Evolutionary conservation across 2,329 filamentous ascomycete genomes (phyloP), one percentile per base, ranked within the genome.

Genomic region (Fonsecaea erecta): DNA sequence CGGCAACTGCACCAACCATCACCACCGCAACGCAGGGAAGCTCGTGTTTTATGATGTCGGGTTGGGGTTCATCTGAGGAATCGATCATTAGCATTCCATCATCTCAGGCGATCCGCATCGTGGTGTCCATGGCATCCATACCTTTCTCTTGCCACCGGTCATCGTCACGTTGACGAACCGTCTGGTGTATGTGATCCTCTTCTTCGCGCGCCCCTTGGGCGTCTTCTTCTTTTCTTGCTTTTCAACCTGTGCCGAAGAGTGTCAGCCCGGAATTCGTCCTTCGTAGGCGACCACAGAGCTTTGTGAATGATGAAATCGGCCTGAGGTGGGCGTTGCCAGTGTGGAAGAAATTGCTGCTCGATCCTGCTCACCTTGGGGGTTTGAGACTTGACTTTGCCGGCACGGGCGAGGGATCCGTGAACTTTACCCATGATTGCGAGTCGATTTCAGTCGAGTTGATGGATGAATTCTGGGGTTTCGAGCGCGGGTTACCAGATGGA

Each of bases 81-180:
- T 32, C n/a, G 35, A 60, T n/a, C 21, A 35, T 62, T 28, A 51
- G 52, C 48, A 40, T 60, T 14, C n/a, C 18, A 48, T 40, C 7
- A 24, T 52, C 34, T 4, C 8, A 18, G 18, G 43, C 35, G 14
- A 8, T 40, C 9, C 24, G n/a, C 35, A 26, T 51, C 37, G 21
- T 18, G 9, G 9, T 48, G 43, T 48, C 40, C 40, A 46, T 46
- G 16, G 6, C 40, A 18, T 60, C 72, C 84, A 78, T 82, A 95
- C 92, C 92, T 97, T 97, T 83, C 94, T 88, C 93, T 98, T 98
- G 85, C 94, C 94, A 82, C 93, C 93, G 73, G 93, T 96, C 84
- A 97, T 87, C 78, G 92, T 95, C 80, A 98, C 93, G 85, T 98
- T 97, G 75, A 98, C 93, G 86, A 98, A 98, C 78, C 94, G 93